These are phyloP conservation scores for Fusarium brevicatenulatum DNA, from an alignment of 2,329 filamentous ascomycete genomes.

Conservation along the genomic window DNA sequence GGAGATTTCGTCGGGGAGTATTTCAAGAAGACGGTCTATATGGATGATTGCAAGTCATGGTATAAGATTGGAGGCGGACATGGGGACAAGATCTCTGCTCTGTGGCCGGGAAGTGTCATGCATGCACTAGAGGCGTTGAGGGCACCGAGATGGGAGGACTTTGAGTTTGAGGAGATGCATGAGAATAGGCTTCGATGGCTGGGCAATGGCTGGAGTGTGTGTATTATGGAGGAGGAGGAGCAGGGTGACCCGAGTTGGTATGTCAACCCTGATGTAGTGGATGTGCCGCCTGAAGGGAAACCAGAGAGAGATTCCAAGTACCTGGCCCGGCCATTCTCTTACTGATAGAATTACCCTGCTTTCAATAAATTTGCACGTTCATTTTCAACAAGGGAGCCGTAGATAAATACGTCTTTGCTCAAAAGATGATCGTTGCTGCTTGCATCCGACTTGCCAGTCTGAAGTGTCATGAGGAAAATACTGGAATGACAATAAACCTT, in stretches of 20 bases:
- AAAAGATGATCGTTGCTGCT: background rate
- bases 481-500: rapidly evolving
- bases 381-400: rapidly evolving
- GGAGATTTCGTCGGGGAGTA: background rate
- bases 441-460: background rate
- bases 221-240: background rate
- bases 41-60: background rate
- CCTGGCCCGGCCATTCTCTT: background rate
- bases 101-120: background rate
- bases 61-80: background rate
- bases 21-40: background rate
- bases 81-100: background rate
- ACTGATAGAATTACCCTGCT: background rate
- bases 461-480: background rate
- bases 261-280: background rate
- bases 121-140: background rate
- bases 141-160: slow-evolving; percentile 1
- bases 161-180: background rate
- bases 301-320: background rate
- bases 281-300: background rate
- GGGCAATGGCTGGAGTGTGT: background rate
- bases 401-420: rapidly evolving
- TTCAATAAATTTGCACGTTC: no score
- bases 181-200: background rate
- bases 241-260: slow-evolving; percentile 9